Evolutionary conservation across 306 rosid genomes (phyloP), one percentile per base, ranked within the genome.

Genomic region (Pueraria montana): DNA sequence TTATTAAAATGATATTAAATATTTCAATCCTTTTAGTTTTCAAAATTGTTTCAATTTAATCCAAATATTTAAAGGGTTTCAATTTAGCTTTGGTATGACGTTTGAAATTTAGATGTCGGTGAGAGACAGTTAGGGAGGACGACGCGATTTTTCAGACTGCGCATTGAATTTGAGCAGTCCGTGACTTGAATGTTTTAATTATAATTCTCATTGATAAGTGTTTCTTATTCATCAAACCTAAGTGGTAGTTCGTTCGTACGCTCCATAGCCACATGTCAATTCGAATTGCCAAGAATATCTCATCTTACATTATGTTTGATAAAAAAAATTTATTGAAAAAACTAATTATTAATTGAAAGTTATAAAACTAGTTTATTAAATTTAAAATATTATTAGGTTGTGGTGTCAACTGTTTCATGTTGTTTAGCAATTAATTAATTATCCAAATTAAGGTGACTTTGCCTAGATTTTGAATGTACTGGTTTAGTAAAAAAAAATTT

Each of bases 101-200:
- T 43, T 81, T 45, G 84, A 87, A 84, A 82, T 61, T 66, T 77
- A 50, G 61, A 82, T 56, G 90, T 84, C 89, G 89, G 91, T 90
- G 90, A 72, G 63, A 72, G 76, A 65, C 76, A 42, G 30, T 71
- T 64, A 50, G 62, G 38, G 14, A 69, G 53, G 79, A 52, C 24
- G 69, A 70, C 80, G 68, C 80, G 24, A 83, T 62, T 63, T 58
- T 71, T 83, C 86, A 63, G 43, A 72, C 65, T 72, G 58, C 32
- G 86, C 78, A 48, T 74, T 79, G 66, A 66, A 43, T 18, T 78
- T 56, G 46, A 34, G 53, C 69, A 43, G 61, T 86, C 86, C 83
- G 83, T 82, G 88, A 82, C 88, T 61, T 77, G 14, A 8, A 10
- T 71, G 30, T 18, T 76, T 83, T 58, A 53, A 75, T 66, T 24